Base-by-base conservation (phyloP, 352 stramenopile species). In the Phytophthora constricta region DNA sequence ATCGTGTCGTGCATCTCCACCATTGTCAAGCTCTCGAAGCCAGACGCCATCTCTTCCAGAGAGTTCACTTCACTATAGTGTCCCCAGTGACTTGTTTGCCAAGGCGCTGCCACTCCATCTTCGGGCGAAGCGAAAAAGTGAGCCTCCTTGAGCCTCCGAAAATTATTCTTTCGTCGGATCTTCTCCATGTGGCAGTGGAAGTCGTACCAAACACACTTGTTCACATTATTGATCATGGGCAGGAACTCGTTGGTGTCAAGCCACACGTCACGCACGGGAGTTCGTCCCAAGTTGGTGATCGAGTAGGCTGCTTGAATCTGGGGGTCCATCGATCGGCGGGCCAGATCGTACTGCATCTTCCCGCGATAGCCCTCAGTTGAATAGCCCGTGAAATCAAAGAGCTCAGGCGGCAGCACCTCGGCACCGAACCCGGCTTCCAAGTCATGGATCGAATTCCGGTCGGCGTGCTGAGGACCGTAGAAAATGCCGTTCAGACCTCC, bases 81-180 rank as follows among this genome's bases (percentile, higher is more conserved):
- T 3, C 62, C 71, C 10, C 77, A 28, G 4, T 74, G 34, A 17
- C 58, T 73, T 20, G 34, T 51, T 62, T 88, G 76, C 68, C 75
- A 88, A 3, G 77, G 79, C 9, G 69, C 61, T 8, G 72, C 56
- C 1, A 71, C 49, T 1, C 70, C 76, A 53, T 89, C 77, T 10
- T 65, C 33, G 0, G 77, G 66, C 8, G 80, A 86, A 16, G 72
- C 75, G 48, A 88, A 86, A 51, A 77, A 84, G 17, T 86, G 72
- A 5, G 68, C 79, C 16, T 65, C 66, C 17, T 69, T 60, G 33
- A 84, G 49, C 52, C 42, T 73, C 16, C 69, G 51, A 46, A 81
- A 84, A 25, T 81, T 79, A 50, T 37, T 51, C 51, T 69, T 75
- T 42, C 70, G 70, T 0, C 62, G 65, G 37, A 59, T 53, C 33